Evolutionary conservation across 768 basidiomycete genomes (phyloP).

Genomic region (Tylopilus subfusipes): DNA sequence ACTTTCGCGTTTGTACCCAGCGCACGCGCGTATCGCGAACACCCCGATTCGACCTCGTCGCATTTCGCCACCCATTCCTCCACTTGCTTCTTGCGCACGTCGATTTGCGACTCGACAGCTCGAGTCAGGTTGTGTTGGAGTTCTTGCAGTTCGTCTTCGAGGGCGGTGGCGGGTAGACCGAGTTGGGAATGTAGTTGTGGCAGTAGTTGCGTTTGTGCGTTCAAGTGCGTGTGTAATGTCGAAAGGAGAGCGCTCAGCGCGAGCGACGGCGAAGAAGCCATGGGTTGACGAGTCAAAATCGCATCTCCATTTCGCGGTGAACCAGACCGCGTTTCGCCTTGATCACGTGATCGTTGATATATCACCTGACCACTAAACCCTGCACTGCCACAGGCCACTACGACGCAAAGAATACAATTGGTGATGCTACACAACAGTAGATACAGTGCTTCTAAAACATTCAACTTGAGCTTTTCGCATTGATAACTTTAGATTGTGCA

Average conservation of each 20-base stretch:
- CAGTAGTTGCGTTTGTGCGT: slow-evolving; percentile 76
- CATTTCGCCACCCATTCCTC: slow-evolving; percentile 69
- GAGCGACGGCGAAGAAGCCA: slow-evolving; percentile 34
- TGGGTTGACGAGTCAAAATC: slow-evolving; percentile 12
- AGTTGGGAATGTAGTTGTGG: slow-evolving; percentile 82
- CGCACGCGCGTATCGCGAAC: slow-evolving; percentile 62
- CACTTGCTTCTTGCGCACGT: slow-evolving; percentile 68
- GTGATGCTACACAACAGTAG: background rate
- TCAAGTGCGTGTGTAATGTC: slow-evolving; percentile 73
- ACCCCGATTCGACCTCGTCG: slow-evolving; percentile 57
- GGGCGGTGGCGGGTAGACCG: slow-evolving; percentile 72
- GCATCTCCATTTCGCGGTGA: slow-evolving; percentile 15
- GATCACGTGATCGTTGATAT: slow-evolving; percentile 28
- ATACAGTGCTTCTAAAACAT: background rate
- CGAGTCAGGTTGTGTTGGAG: slow-evolving; percentile 73
- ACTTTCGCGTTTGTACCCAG: slow-evolving; percentile 71
- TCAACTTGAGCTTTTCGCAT: slow-evolving; percentile 11
- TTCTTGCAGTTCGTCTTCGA: slow-evolving; percentile 73
- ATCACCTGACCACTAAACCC: slow-evolving; percentile 16
- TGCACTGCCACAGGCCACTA: background rate
- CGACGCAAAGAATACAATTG: background rate
- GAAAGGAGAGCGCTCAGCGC: slow-evolving; percentile 65
- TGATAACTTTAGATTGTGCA: slow-evolving; percentile 33
- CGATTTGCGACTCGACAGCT: slow-evolving; percentile 73
- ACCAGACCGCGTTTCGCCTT: slow-evolving; percentile 21